A percentile compares a stretch with the other conserved stretches of the same genome.
These are phyloP conservation scores for Psilocybe subaeruginosa DNA, from an alignment of 768 basidiomycete species.

Conservation along the genomic window DNA sequence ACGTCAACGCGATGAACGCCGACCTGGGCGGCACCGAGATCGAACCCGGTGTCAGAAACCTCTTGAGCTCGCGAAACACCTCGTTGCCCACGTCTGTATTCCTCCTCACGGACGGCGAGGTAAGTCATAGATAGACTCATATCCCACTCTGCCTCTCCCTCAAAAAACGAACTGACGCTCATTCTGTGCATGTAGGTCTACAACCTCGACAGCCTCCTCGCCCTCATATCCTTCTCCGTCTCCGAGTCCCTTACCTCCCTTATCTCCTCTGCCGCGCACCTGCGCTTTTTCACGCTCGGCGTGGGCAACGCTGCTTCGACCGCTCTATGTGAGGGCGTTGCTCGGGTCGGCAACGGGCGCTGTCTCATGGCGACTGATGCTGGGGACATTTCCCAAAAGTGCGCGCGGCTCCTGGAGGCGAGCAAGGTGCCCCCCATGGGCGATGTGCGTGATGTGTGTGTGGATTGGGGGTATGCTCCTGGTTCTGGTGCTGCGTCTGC, in stretches of 20 bases:
- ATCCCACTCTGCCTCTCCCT: neutral
- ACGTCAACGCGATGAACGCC: constrained; percentile 1
- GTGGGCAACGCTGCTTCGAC: constrained; percentile 10
- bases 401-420: neutral
- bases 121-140: neutral
- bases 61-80: neutral
- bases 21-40: constrained; percentile 8
- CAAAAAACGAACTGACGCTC: neutral
- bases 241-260: neutral
- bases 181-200: neutral
- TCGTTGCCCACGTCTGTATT: constrained; percentile 1
- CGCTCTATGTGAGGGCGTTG: constrained; percentile 8
- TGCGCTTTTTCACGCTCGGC: constrained; percentile 8
- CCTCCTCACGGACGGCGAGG: constrained; percentile 8
- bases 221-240: neutral
- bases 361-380: constrained; percentile 6
- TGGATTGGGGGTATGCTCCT: constrained; percentile 5
- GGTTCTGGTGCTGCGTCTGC: neutral
- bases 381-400: constrained; percentile 9
- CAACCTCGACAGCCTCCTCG: neutral
- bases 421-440: constrained; percentile 1
- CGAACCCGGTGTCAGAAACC: neutral
- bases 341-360: neutral
- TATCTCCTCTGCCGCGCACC: neutral
- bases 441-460: no score